Evolutionary conservation across 768 basidiomycete species (phyloP), one percentile per base, ranked within the genome.

Genomic region (Sporobolomyces roseus): DNA sequence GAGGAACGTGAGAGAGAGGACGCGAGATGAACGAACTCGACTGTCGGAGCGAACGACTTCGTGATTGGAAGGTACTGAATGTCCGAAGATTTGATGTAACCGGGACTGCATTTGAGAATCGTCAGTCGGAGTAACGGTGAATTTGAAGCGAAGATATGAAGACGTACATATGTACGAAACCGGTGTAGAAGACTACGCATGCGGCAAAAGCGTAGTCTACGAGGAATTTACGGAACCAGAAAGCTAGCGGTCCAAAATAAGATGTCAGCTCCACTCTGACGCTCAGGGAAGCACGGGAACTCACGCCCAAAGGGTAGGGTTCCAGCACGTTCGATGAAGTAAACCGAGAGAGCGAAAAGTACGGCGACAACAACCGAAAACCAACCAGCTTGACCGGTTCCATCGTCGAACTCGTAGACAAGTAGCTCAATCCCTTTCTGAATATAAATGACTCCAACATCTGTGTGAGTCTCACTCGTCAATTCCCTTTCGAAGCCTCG

Each of bases 191-290:
- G 36, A 77, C 67, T 41, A 75, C 62, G 1, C 71, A 65, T 2
- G 75, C 59, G 0, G 76, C 72, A 65, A 78, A 77, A 5, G 76
- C 69, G 52, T 77, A 78, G 63, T 78, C 77, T 2, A 63, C 35
- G 7, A 78, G 32, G 51, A 74, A 63, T 36, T 76, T 72, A 29
- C 77, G 62, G 9, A 71, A 43, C 65, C 71, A 71, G 46, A 76
- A 74, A 19, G 76, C 71, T 72, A 52, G 33, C 43, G n/a, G n/a
- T n/a, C n/a, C n/a, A n/a, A n/a, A n/a, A n/a, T n/a, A n/a, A n/a
- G n/a, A n/a, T n/a, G n/a, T n/a, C n/a, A n/a, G n/a, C n/a, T n/a
- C n/a, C n/a, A n/a, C n/a, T n/a, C n/a, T n/a, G n/a, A n/a, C n/a
- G n/a, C n/a, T n/a, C 19, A 45, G 19, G 12, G 5, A 4, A 29